These are phyloP conservation scores for Pseudopyricularia javanii DNA, from an alignment of 2,329 filamentous ascomycete species.

Conservation along the genomic window DNA sequence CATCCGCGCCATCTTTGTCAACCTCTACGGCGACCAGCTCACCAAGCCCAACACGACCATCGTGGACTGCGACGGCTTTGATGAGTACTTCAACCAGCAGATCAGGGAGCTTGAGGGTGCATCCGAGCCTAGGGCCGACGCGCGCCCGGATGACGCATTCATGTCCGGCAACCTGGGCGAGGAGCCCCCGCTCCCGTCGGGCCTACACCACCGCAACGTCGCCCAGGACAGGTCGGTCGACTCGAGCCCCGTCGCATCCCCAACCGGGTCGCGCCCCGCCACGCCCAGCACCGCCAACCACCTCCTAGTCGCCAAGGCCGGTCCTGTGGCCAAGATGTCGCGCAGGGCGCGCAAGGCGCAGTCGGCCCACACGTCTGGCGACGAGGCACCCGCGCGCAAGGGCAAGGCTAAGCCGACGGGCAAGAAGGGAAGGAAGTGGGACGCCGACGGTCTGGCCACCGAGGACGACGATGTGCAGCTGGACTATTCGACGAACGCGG, in stretches of 20 bases:
- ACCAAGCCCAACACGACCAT: conserved; percentile 68
- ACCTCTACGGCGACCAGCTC: conserved; percentile 79
- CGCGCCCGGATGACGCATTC: conserved; percentile 18
- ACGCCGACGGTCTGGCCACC: conserved; percentile 74
- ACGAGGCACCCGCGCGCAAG: conserved; percentile 55
- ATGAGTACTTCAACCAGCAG: conserved; percentile 90
- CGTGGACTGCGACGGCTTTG: conserved; percentile 69
- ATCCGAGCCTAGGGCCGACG: conserved; percentile 17
- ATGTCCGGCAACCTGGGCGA: conserved; percentile 22
- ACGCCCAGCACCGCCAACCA: conserved; percentile 53
- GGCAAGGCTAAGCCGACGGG: conserved; percentile 37
- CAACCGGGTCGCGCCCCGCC: conserved; percentile 65
- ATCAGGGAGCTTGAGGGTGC: conserved; percentile 64
- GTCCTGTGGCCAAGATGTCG: conserved; percentile 66
- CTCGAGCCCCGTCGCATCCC: conserved; percentile 56
- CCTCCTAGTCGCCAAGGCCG: conserved; percentile 59
- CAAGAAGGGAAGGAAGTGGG: conserved; percentile 89
- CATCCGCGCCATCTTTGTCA: conserved; percentile 81
- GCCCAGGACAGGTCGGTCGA: conserved; percentile 43
- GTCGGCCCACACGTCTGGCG: conserved; percentile 58
- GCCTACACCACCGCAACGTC: conserved; percentile 23
- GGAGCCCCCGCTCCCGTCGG: conserved; percentile 25
- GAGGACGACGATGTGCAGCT: conserved; percentile 70
- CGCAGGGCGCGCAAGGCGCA: conserved; percentile 61
- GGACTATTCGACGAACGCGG: conserved; percentile 66